Percentiles rank a stretch among this genome's conserved stretches.
These are phyloP conservation scores for Gypsophila paniculata DNA, from an alignment of 179 eudicot species.

Conservation along the genomic window DNA sequence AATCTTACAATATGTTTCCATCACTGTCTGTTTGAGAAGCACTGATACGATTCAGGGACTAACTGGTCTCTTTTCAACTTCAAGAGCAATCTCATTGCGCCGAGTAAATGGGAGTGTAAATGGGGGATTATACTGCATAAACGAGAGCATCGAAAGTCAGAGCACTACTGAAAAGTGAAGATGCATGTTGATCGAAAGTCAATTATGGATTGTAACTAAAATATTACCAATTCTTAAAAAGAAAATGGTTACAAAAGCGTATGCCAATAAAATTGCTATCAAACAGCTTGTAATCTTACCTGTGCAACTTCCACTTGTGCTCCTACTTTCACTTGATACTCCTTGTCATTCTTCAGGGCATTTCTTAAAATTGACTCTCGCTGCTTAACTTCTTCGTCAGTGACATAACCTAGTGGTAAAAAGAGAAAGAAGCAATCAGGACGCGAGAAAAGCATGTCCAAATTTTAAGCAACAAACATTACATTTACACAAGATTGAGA, in stretches of 20 bases:
- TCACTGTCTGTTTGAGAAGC: not conserved
- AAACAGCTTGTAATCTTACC: constrained; percentile 31
- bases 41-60: constrained; percentile 13
- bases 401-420: constrained; percentile 58
- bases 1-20: constrained; percentile 12
- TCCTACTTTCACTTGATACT: constrained; percentile 55
- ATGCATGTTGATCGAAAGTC: constrained; percentile 4
- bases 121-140: constrained; percentile 87
- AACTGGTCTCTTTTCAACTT: constrained; percentile 60
- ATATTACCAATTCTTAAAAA: not conserved
- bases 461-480: constrained; percentile 4
- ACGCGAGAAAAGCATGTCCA: not conserved
- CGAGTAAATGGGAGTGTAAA: constrained; percentile 81
- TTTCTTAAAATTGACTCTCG: constrained; percentile 57
- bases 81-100: constrained; percentile 86
- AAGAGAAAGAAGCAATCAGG: not conserved
- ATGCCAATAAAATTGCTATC: not conserved
- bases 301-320: constrained; percentile 75
- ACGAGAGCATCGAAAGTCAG: not conserved
- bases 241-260: not conserved
- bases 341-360: constrained; percentile 51
- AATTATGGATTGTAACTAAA: not conserved
- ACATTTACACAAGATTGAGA: not conserved
- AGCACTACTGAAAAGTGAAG: constrained; percentile 8
- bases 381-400: constrained; percentile 68